phyloP scores from a whole-genome alignment of 805 yeast species.

The Candida montana region DNA sequence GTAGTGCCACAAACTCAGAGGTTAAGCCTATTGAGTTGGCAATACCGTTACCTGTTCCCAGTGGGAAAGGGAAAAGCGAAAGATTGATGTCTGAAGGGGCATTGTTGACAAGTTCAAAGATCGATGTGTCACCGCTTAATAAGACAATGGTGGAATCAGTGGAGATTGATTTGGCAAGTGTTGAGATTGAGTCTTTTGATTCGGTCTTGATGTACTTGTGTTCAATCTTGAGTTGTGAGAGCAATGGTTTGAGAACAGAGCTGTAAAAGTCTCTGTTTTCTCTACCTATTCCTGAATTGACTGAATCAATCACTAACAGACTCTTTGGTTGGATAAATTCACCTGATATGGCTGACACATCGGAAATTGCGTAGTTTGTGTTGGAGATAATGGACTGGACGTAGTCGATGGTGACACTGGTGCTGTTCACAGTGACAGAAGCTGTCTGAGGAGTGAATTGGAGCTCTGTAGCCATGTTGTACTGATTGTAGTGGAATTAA shows the following conservation, averaged over 20 bases:
- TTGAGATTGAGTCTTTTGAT: slow-evolving; percentile 31
- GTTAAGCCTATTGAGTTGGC: slow-evolving; percentile 51
- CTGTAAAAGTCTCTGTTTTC: slow-evolving; percentile 34
- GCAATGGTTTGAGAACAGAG: slow-evolving; percentile 42
- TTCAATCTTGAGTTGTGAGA: slow-evolving; percentile 31
- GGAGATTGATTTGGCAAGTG: slow-evolving; percentile 33
- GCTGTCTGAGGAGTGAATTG: not conserved
- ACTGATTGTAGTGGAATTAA: too few species aligned
- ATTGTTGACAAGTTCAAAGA: slow-evolving; percentile 66
- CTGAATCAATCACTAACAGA: slow-evolving; percentile 31
- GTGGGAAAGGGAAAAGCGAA: slow-evolving; percentile 44
- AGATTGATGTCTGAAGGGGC: slow-evolving; percentile 20
- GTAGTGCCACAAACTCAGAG: slow-evolving; percentile 31
- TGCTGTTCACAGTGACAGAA: not conserved
- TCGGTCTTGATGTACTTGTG: slow-evolving; percentile 42
- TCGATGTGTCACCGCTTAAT: slow-evolving; percentile 83
- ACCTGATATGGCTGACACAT: not conserved
- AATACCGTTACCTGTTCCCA: slow-evolving; percentile 86
- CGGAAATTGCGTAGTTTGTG: not conserved
- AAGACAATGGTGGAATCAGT: slow-evolving; percentile 42
- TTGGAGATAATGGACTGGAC: not conserved
- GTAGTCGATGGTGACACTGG: slow-evolving; percentile 2
- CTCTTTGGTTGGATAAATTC: not conserved
- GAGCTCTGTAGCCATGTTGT: not conserved
- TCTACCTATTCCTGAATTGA: slow-evolving; percentile 33